These are phyloP conservation scores for Exophiala calicioides DNA, from an alignment of 2,329 filamentous ascomycete genomes.

Conservation along the genomic window DNA sequence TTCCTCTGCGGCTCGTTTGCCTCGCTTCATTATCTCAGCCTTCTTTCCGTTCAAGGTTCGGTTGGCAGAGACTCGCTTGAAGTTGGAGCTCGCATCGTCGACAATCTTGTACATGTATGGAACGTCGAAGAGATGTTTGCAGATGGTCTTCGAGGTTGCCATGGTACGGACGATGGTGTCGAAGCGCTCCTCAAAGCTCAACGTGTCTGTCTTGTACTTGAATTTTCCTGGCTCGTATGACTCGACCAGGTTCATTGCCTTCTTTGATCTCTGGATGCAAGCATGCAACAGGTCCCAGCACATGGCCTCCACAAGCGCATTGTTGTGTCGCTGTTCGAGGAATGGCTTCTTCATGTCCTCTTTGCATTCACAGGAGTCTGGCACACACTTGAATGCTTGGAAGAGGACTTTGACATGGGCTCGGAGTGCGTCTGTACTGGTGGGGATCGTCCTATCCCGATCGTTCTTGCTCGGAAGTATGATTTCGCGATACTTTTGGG, in stretches of 20 bases:
- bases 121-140: slow-evolving; percentile 42
- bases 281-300: slow-evolving; percentile 39
- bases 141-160: slow-evolving; percentile 40
- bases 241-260: slow-evolving; percentile 30
- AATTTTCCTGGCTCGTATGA: slow-evolving; percentile 30
- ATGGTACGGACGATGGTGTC: slow-evolving; percentile 23
- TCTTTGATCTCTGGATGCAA: slow-evolving; percentile 32
- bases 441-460: slow-evolving; percentile 35
- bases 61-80: slow-evolving; percentile 37
- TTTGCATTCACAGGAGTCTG: slow-evolving; percentile 35
- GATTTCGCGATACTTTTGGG: slow-evolving; percentile 20
- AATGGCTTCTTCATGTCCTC: slow-evolving; percentile 38
- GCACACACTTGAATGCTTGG: slow-evolving; percentile 37
- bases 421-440: slow-evolving; percentile 23
- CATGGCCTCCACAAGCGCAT: slow-evolving; percentile 34
- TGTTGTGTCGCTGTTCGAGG: slow-evolving; percentile 30
- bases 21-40: slow-evolving; percentile 36
- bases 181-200: slow-evolving; percentile 32
- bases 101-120: slow-evolving; percentile 38
- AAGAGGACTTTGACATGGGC: slow-evolving; percentile 36
- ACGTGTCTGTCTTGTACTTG: slow-evolving; percentile 22
- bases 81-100: slow-evolving; percentile 38
- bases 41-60: slow-evolving; percentile 38
- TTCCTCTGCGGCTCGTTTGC: slow-evolving; percentile 33
- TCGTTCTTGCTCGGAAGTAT: slow-evolving; percentile 7